Base-by-base conservation (phyloP, 768 basidiomycete genomes). In the Baorangia bicolor region DNA sequence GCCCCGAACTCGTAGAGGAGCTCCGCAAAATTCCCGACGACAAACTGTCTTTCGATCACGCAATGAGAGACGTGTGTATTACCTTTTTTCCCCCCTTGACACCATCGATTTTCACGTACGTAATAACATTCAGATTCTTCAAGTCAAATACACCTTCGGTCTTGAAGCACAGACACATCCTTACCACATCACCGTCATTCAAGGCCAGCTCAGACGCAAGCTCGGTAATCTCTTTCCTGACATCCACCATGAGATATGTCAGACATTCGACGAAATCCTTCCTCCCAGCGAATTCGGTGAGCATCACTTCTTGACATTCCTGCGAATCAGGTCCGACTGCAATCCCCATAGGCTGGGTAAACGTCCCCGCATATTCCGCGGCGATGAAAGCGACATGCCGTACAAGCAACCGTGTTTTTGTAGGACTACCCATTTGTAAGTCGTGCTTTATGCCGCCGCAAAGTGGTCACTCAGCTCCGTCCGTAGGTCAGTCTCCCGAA, bases 1-100 rank as follows among this genome's bases (percentile, higher is more conserved):
- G 79, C 1, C 65, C 70, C 0, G 56, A 75, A 25, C 68, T 77
- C 43, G 66, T 83, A 13, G 78, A 84, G 7, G 84, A 85, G 39
- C 61, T 86, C 18, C 74, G 80, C 23, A 76, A 68, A 54, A 76
- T 77, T n/a, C 70, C 75, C 6, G 80, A 81, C 45, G 71, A 78
- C n/a, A 71, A 73, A 27, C 66, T 82, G 5, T 81, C 79, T 28
- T 72, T 77, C 49, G 56, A 63, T 54, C 72, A 75, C 20, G 75
- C 75, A 5, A 69, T 75, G 38, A 59, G 67, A 44, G 76, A 77
- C 28, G 82, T 81, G 49, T 11, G 69, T 63, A 28, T 25, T 27
- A 27, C 41, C 40, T 51, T 42, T 56, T 40, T 56, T 5, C 10
- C 31, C 10, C 31, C 42, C n/a, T 45, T 31, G 13, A 62, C 34